Percentiles rank a stretch among this genome's conserved stretches.
Evolutionary conservation across 1,284 basidiomycete species (phyloP).

Genomic region (Melanopsichium pennsylvanicum): DNA sequence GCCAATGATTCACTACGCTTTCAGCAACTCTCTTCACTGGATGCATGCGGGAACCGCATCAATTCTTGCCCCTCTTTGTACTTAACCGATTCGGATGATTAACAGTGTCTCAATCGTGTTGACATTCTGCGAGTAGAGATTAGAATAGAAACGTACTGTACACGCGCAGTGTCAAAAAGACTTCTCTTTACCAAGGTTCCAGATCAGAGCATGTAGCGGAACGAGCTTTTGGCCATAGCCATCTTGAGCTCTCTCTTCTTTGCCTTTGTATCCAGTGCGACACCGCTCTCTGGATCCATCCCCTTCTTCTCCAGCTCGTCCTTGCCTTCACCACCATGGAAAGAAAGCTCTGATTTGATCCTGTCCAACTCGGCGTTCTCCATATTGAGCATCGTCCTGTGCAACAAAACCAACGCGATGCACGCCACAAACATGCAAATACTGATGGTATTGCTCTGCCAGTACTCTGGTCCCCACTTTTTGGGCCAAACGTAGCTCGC

Average conservation of each 20-base stretch:
- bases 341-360: conserved; percentile 8
- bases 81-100: too few species aligned
- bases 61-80: too few species aligned
- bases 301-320: conserved; percentile 1
- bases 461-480: conserved; percentile 52
- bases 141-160: too few species aligned
- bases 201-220: conserved; percentile 41
- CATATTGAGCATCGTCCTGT: conserved; percentile 36
- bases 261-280: conserved; percentile 1
- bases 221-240: conserved; percentile 40
- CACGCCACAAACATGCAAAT: conserved; percentile 35
- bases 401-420: conserved; percentile 39
- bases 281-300: conserved; percentile 6
- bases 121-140: too few species aligned
- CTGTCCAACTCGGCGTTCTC: conserved; percentile 45
- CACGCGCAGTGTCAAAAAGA: too few species aligned
- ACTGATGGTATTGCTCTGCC: conserved; percentile 49
- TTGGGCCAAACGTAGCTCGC: conserved; percentile 58
- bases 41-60: too few species aligned
- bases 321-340: background rate
- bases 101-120: too few species aligned
- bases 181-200: too few species aligned
- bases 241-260: conserved; percentile 22
- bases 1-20: too few species aligned
- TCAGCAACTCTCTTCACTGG: too few species aligned